phyloP scores from a whole-genome alignment of 805 yeast species.

The Wickerhamiella qilinensis region DNA sequence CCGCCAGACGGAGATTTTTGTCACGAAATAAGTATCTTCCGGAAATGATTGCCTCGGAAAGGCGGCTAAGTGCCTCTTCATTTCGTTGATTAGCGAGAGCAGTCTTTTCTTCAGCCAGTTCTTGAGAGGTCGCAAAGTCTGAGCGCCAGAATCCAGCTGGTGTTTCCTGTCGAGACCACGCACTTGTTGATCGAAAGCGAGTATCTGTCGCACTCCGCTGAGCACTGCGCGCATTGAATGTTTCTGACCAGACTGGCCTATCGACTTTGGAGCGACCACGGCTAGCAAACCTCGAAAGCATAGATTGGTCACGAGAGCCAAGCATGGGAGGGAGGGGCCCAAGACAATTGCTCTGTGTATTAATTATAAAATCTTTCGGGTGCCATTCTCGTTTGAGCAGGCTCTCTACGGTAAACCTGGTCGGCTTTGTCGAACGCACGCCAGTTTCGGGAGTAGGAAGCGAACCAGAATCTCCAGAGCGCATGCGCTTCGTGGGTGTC shows the following conservation, averaged over 20 bases:
- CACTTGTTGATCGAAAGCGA: constrained; percentile 15
- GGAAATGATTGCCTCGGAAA: constrained; percentile 4
- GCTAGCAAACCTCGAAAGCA: too few species aligned
- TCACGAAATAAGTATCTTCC: constrained; percentile 9
- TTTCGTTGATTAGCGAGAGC: constrained; percentile 22
- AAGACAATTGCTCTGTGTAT: constrained; percentile 14
- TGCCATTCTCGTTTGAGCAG: constrained; percentile 22
- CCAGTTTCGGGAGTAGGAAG: background rate
- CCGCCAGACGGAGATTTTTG: constrained; percentile 4
- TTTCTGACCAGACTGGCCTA: too few species aligned
- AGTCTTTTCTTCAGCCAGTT: constrained; percentile 25
- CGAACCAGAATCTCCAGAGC: background rate
- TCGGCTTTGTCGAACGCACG: background rate
- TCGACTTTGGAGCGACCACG: too few species aligned
- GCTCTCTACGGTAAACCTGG: background rate
- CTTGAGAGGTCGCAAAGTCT: constrained; percentile 45
- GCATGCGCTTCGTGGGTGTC: background rate
- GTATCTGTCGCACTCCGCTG: too few species aligned
- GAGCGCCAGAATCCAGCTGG: constrained; percentile 47
- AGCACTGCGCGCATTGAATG: too few species aligned
- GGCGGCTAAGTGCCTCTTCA: constrained; percentile 14
- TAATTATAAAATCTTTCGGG: constrained; percentile 25
- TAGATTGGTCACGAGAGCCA: too few species aligned
- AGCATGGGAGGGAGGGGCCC: too few species aligned
- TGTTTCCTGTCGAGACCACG: constrained; percentile 25